Percentiles rank a stretch among this genome's conserved stretches.
Evolutionary conservation across 352 stramenopile genomes (phyloP).

Genomic region (Phytophthora europaea): DNA sequence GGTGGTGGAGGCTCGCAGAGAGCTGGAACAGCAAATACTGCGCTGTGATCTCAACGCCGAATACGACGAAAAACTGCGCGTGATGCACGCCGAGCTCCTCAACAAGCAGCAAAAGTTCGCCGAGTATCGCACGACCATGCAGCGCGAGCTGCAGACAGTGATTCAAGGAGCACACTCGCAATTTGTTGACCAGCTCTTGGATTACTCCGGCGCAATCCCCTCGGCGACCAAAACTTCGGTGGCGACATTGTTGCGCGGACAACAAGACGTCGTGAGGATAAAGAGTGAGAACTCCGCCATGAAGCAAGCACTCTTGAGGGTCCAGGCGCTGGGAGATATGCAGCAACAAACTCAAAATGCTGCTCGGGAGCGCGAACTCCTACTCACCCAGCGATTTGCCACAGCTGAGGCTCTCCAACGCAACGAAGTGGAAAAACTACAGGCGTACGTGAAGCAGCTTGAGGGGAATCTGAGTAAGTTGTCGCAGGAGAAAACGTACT

Average conservation of each 20-base stretch:
- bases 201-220: slow-evolving; percentile 59
- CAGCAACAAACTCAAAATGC: slow-evolving; percentile 59
- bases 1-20: slow-evolving; percentile 34
- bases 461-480: slow-evolving; percentile 58
- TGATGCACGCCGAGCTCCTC: slow-evolving; percentile 63
- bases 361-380: slow-evolving; percentile 50
- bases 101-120: slow-evolving; percentile 74
- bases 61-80: slow-evolving; percentile 68
- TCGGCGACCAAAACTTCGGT: slow-evolving; percentile 65
- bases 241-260: slow-evolving; percentile 53
- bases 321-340: slow-evolving; percentile 73
- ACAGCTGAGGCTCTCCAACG: slow-evolving; percentile 45
- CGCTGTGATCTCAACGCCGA: slow-evolving; percentile 56
- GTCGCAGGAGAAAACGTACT: slow-evolving; percentile 59
- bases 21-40: slow-evolving; percentile 53
- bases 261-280: slow-evolving; percentile 51
- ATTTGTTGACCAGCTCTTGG: slow-evolving; percentile 68
- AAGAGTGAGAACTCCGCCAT: slow-evolving; percentile 74
- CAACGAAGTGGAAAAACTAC: slow-evolving; percentile 58
- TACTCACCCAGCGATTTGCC: slow-evolving; percentile 49
- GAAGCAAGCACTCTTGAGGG: slow-evolving; percentile 74
- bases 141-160: slow-evolving; percentile 68
- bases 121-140: slow-evolving; percentile 64
- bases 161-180: slow-evolving; percentile 65
- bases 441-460: slow-evolving; percentile 59